These are phyloP conservation scores for Pseudomicrostroma phylloplanum DNA, from an alignment of 1,284 basidiomycete genomes.

Conservation along the genomic window DNA sequence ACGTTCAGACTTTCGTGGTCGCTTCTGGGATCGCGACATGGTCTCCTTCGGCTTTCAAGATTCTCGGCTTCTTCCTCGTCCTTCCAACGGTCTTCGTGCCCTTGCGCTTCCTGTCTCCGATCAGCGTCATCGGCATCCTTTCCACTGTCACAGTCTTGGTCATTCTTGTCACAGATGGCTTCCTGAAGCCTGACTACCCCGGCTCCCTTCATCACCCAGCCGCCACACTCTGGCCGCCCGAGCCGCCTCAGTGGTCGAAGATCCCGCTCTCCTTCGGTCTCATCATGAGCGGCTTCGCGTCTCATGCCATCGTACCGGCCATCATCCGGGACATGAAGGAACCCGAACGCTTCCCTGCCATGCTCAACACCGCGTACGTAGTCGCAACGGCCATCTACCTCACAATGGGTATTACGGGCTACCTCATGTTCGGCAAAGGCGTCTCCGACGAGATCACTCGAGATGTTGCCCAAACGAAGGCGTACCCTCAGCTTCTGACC, in stretches of 20 bases:
- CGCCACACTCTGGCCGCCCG: slow-evolving; percentile 11
- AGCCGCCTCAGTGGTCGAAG: slow-evolving; percentile 57
- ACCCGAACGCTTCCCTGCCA: slow-evolving; percentile 70
- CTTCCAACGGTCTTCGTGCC: slow-evolving; percentile 44
- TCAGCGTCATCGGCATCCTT: slow-evolving; percentile 42
- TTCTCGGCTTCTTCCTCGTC: slow-evolving; percentile 32
- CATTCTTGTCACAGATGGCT: slow-evolving; percentile 77
- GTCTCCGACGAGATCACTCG: slow-evolving; percentile 85
- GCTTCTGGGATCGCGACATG: slow-evolving; percentile 3
- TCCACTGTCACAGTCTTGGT: slow-evolving; percentile 60
- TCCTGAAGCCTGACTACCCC: slow-evolving; percentile 72
- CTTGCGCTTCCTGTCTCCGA: slow-evolving; percentile 36
- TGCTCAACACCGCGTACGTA: slow-evolving; percentile 81
- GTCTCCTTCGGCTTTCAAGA: slow-evolving; percentile 29
- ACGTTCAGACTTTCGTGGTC: not conserved
- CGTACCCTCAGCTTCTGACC: slow-evolving; percentile 70
- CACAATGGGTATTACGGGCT: slow-evolving; percentile 71
- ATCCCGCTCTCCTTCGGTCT: slow-evolving; percentile 68
- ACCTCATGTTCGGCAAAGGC: slow-evolving; percentile 60
- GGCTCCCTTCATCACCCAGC: slow-evolving; percentile 58
- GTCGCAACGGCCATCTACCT: slow-evolving; percentile 73
- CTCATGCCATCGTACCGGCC: slow-evolving; percentile 86
- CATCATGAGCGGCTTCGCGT: slow-evolving; percentile 94
- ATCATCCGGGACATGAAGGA: slow-evolving; percentile 83
- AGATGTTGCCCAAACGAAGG: slow-evolving; percentile 69